Evolutionary conservation across 2,329 filamentous ascomycete genomes (phyloP).

Genomic region (Colletotrichum spinosum): DNA sequence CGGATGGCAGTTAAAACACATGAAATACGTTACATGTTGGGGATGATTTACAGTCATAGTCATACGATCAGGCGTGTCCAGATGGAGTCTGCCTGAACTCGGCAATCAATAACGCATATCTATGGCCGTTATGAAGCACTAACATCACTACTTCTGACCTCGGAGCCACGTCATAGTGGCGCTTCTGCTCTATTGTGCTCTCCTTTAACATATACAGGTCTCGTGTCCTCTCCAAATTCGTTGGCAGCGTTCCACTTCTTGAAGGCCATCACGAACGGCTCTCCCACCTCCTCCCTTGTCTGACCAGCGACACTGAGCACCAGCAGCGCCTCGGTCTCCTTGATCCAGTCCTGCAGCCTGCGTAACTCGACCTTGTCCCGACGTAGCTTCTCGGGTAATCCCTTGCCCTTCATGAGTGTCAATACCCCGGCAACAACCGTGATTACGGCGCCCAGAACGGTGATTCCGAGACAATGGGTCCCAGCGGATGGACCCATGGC

Average conservation of each 20-base stretch:
- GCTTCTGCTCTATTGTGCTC: background rate
- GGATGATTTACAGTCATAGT: background rate
- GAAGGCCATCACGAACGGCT: constrained; percentile 56
- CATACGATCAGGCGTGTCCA: too few species aligned
- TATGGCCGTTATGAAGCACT: too few species aligned
- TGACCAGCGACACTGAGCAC: constrained; percentile 55
- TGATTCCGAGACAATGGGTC: constrained; percentile 63
- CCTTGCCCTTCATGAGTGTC: constrained; percentile 65
- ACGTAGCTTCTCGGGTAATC: constrained; percentile 58
- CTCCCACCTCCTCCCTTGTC: constrained; percentile 55
- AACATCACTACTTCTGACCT: background rate
- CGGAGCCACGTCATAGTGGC: constrained; percentile 7
- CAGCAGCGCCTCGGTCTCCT: constrained; percentile 62
- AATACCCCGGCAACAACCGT: constrained; percentile 72
- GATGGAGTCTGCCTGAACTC: too few species aligned
- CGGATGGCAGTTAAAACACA: too few species aligned
- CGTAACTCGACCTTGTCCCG: constrained; percentile 60
- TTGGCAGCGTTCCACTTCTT: constrained; percentile 57
- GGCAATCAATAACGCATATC: too few species aligned
- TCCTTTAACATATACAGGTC: constrained; percentile 40
- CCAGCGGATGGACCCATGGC: constrained; percentile 58
- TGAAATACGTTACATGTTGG: too few species aligned
- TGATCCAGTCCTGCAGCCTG: constrained; percentile 64
- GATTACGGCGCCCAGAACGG: constrained; percentile 70
- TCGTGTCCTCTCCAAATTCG: constrained; percentile 54